phyloP scores from a whole-genome alignment of 2,329 filamentous ascomycete genomes.

The Macrophomina phaseolina region DNA sequence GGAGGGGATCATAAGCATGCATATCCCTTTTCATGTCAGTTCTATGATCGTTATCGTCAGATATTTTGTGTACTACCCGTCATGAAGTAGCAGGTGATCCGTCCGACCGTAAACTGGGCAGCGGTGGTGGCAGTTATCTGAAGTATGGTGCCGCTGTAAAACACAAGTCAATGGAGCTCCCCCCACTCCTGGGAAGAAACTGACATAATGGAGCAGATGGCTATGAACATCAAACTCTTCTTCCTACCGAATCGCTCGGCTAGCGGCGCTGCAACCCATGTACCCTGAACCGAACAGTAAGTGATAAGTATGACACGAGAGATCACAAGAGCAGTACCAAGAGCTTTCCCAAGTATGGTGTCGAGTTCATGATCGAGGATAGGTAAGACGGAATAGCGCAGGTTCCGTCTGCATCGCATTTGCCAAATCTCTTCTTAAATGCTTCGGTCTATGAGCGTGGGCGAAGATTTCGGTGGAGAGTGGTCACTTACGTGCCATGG shows the following conservation, averaged over 20 bases:
- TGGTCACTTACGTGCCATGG: conserved; percentile 8
- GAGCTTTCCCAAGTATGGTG: conserved; percentile 21
- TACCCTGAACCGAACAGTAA: conserved; percentile 4
- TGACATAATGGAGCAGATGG: conserved; percentile 20
- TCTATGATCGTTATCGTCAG: too few relatives aligned
- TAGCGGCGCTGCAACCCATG: conserved; percentile 18
- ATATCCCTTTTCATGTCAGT: conserved; percentile 3
- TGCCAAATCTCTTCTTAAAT: conserved; percentile 17
- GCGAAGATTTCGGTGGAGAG: background rate
- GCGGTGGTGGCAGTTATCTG: conserved; percentile 18
- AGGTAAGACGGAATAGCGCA: conserved; percentile 18
- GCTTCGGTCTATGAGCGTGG: background rate
- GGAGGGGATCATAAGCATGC: conserved; percentile 25
- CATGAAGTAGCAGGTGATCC: conserved; percentile 23
- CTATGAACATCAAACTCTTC: conserved; percentile 19
- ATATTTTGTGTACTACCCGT: background rate
- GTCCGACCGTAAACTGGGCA: conserved; percentile 18
- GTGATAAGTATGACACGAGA: background rate
- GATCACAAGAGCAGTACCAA: background rate
- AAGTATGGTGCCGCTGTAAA: conserved; percentile 6
- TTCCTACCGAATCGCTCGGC: conserved; percentile 24
- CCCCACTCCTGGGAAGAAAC: background rate
- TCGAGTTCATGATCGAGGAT: conserved; percentile 23
- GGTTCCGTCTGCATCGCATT: conserved; percentile 13
- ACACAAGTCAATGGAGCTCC: background rate